A percentile compares a stretch with the other conserved stretches of the same genome.
phyloP scores from a whole-genome alignment of 2,329 filamentous ascomycete genomes.

The Neonectria hederae region DNA sequence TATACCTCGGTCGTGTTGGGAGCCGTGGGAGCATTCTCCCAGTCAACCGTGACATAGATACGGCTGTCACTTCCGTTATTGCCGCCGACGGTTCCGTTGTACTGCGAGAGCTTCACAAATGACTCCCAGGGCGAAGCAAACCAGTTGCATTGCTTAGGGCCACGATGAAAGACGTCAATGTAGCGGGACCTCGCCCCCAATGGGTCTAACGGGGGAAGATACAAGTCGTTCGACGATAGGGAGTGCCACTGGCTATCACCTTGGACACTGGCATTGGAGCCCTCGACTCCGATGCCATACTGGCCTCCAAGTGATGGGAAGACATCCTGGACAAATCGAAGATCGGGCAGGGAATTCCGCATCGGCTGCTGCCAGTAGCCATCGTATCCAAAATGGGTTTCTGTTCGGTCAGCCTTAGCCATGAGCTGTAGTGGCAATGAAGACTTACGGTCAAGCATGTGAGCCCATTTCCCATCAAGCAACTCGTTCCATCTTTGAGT shows the following conservation, averaged over 20 bases:
- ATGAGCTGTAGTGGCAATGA: background rate
- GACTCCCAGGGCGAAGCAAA: conserved; percentile 44
- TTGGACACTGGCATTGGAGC: conserved; percentile 47
- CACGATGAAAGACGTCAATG: conserved; percentile 50
- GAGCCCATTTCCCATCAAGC: background rate
- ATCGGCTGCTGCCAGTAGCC: conserved; percentile 75
- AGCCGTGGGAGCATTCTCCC: conserved; percentile 49
- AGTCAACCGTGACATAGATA: conserved; percentile 46
- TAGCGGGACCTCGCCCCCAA: conserved; percentile 45
- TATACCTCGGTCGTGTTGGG: conserved; percentile 57
- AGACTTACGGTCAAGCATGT: background rate
- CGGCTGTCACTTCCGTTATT: conserved; percentile 44
- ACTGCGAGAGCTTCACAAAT: conserved; percentile 45
- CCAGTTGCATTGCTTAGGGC: conserved; percentile 45
- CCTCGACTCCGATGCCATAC: conserved; percentile 47
- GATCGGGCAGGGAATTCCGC: conserved; percentile 70
- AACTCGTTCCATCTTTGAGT: background rate
- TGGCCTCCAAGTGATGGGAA: conserved; percentile 62
- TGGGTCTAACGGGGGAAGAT: conserved; percentile 45
- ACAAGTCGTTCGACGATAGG: conserved; percentile 51
- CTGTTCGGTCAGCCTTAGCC: conserved; percentile 28
- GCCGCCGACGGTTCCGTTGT: conserved; percentile 44
- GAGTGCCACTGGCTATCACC: conserved; percentile 62
- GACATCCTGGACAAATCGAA: conserved; percentile 54
- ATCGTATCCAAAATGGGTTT: conserved; percentile 65